phyloP scores from a whole-genome alignment of 257 asterid species.

The Solanum tacnaense region DNA sequence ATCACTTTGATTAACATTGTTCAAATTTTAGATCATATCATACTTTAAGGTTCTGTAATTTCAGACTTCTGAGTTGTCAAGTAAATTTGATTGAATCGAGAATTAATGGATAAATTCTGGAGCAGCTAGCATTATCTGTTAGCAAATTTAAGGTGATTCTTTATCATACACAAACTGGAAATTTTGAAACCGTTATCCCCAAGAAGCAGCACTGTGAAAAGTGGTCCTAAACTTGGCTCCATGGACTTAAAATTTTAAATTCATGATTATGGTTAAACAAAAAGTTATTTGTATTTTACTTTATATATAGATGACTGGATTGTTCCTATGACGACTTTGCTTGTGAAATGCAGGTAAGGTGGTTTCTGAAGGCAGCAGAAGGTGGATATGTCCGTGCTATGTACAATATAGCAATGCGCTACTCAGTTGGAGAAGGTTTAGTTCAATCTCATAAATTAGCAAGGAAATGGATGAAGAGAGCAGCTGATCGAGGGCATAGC shows the following conservation, averaged over 20 bases:
- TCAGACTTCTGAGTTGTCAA: background rate
- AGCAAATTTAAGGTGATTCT: background rate
- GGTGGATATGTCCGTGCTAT: constrained; percentile 94
- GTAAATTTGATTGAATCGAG: background rate
- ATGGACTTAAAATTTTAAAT: background rate
- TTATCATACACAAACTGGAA: background rate
- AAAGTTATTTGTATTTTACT: background rate
- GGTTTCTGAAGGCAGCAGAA: constrained; percentile 83
- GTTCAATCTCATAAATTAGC: constrained; percentile 49
- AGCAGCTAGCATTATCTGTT: background rate
- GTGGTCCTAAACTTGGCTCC: background rate
- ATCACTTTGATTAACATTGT: background rate
- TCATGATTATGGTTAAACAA: background rate
- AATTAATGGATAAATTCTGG: background rate
- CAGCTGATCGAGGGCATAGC: constrained; percentile 89
- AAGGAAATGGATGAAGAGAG: constrained; percentile 91
- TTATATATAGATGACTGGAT: background rate
- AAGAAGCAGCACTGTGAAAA: background rate
- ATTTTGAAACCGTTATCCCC: background rate
- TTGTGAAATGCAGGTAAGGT: constrained; percentile 45
- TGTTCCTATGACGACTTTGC: background rate
- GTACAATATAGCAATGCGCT: constrained; percentile 82
- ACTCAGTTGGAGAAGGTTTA: constrained; percentile 70
- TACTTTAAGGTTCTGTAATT: background rate
- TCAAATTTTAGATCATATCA: background rate